These are phyloP conservation scores for Bretziella fagacearum DNA, from an alignment of 2,329 filamentous ascomycete genomes.

Conservation along the genomic window DNA sequence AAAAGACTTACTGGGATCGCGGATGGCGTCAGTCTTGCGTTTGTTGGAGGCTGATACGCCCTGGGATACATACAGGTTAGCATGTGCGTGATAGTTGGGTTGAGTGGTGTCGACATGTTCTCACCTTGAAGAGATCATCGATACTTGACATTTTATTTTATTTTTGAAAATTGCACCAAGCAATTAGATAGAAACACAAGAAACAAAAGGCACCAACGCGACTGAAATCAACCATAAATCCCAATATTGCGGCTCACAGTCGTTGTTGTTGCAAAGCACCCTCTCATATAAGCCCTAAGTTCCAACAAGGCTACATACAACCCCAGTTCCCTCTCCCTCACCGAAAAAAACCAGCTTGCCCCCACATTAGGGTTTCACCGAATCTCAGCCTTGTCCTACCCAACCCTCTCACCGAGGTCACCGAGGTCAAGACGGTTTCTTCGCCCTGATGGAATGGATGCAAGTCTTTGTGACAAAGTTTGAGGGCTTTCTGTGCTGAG, in stretches of 20 bases:
- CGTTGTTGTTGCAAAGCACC: too few species aligned
- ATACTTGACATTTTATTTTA: constrained; percentile 33
- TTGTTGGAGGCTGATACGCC: constrained; percentile 27
- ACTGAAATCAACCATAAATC: too few species aligned
- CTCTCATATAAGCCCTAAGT: not conserved
- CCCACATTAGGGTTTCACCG: not conserved
- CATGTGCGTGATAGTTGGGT: not conserved
- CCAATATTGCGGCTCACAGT: too few species aligned
- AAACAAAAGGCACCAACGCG: too few species aligned
- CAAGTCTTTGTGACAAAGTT: not conserved
- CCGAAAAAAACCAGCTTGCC: not conserved
- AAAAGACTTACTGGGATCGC: constrained; percentile 40
- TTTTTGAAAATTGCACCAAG: too few species aligned
- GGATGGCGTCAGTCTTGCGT: constrained; percentile 44
- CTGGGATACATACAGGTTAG: constrained; percentile 17
- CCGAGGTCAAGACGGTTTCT: not conserved
- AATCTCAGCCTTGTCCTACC: constrained; percentile 2
- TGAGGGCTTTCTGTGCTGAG: not conserved
- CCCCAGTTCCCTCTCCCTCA: not conserved
- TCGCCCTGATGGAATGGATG: not conserved
- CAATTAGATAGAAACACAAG: too few species aligned
- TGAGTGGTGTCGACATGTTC: not conserved
- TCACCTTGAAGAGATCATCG: constrained; percentile 41
- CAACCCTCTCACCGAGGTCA: not conserved
- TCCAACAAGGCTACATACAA: not conserved